Percentiles rank a stretch among this genome's conserved stretches.
phyloP scores from a whole-genome alignment of 352 stramenopile genomes.

The Pythium brachiatum region DNA sequence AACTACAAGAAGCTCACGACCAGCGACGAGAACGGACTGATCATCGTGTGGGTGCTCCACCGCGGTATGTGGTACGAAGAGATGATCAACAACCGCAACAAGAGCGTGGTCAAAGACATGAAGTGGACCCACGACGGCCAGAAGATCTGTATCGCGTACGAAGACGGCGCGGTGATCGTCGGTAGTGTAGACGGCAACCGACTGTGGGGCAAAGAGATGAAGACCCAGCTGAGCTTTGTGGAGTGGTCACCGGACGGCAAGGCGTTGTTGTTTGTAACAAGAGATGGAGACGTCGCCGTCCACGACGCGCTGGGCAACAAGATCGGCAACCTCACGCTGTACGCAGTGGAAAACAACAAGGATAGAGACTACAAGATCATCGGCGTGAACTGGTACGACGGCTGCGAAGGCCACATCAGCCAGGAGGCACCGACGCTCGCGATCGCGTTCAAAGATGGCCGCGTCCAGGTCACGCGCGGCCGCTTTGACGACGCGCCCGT shows the following conservation, averaged over 20 bases:
- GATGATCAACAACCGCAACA: constrained; percentile 97
- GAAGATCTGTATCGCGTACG: constrained; percentile 96
- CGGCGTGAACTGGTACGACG: constrained; percentile 82
- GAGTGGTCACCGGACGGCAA: constrained; percentile 92
- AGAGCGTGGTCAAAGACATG: constrained; percentile 92
- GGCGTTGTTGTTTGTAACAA: constrained; percentile 87
- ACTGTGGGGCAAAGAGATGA: constrained; percentile 94
- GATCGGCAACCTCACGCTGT: constrained; percentile 74
- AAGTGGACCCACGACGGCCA: constrained; percentile 93
- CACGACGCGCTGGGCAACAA: constrained; percentile 89
- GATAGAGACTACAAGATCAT: constrained; percentile 78
- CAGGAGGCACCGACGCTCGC: constrained; percentile 88
- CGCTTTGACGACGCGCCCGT: constrained; percentile 83
- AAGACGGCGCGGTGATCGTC: constrained; percentile 93
- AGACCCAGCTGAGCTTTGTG: constrained; percentile 89
- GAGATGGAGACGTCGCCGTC: constrained; percentile 80
- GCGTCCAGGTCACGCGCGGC: constrained; percentile 89
- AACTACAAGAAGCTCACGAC: constrained; percentile 95
- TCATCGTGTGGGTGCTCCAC: constrained; percentile 96
- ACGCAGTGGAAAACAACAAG: constrained; percentile 54
- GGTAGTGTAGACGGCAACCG: constrained; percentile 92
- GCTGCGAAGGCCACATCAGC: constrained; percentile 85
- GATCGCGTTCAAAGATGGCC: constrained; percentile 90
- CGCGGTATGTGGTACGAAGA: constrained; percentile 94
- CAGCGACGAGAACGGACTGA: constrained; percentile 93